phyloP scores from a whole-genome alignment of 164 flowering plant species.

The Sextonia rubra region DNA sequence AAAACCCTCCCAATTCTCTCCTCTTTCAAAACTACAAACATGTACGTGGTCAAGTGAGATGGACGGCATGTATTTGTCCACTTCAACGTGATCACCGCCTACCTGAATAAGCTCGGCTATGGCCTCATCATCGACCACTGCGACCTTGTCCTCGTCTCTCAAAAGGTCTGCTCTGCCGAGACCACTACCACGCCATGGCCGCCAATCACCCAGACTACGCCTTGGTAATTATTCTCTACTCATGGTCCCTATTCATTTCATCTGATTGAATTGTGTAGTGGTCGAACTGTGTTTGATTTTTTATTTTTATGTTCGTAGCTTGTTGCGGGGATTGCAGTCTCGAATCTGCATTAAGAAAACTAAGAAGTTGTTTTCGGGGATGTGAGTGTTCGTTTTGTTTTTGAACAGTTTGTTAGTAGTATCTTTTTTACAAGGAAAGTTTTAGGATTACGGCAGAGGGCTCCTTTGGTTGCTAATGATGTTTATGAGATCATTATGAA shows the following conservation, averaged over 20 bases:
- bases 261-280: no score
- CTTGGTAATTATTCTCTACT: constrained; percentile 40
- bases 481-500: constrained; percentile 92
- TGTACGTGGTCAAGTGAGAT: constrained; percentile 97
- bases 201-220: constrained; percentile 98
- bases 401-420: no score
- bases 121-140: constrained; percentile 89
- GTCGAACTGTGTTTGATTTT: not conserved
- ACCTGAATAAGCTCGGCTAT: constrained; percentile 93
- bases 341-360: constrained; percentile 98
- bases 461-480: constrained; percentile 91
- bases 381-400: constrained; percentile 46
- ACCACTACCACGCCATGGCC: constrained; percentile 98
- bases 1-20: not conserved
- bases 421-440: not conserved
- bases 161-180: constrained; percentile 97
- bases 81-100: constrained; percentile 93
- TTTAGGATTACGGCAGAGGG: constrained; percentile 46
- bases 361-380: constrained; percentile 85
- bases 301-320: constrained; percentile 37
- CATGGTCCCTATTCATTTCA: not conserved
- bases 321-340: constrained; percentile 94
- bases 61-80: constrained; percentile 90
- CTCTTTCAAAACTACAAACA: constrained; percentile 19
- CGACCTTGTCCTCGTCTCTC: constrained; percentile 88